phyloP scores from a whole-genome alignment of 2,329 filamentous ascomycete species.

The Colletotrichum sp. region DNA sequence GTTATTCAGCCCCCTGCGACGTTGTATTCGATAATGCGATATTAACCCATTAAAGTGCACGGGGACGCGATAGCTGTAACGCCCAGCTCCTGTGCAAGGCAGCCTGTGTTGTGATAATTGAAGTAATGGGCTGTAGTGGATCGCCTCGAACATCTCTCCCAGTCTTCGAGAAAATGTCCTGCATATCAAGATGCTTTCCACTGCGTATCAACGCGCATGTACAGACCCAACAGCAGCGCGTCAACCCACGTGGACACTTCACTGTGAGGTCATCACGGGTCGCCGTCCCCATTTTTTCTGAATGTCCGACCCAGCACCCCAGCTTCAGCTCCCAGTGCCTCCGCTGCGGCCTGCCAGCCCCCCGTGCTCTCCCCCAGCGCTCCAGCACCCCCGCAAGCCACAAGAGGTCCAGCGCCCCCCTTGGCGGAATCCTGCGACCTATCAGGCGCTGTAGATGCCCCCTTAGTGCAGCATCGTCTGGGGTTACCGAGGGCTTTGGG shows the following conservation, averaged over 20 bases:
- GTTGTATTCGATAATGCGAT: neutral
- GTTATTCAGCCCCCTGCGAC: neutral
- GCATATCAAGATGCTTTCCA: neutral
- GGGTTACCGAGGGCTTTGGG: conserved; percentile 20
- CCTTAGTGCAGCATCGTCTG: conserved; percentile 4
- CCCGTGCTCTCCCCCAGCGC: neutral
- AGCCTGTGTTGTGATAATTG: neutral
- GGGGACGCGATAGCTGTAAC: neutral
- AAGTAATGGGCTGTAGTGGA: neutral
- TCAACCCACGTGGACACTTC: conserved; percentile 9
- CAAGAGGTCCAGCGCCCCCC: neutral
- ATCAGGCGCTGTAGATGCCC: neutral
- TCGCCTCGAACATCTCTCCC: neutral
- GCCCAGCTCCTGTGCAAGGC: neutral
- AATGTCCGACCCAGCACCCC: conserved; percentile 16
- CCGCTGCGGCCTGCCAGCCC: neutral
- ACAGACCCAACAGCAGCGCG: neutral
- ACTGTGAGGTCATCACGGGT: conserved; percentile 17
- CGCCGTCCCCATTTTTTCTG: neutral
- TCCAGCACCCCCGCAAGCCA: conserved; percentile 13
- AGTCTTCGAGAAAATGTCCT: neutral
- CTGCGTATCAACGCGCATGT: neutral
- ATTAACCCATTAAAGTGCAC: neutral
- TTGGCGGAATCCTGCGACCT: neutral
- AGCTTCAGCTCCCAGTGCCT: conserved; percentile 5